Base-by-base conservation (phyloP, 2,329 filamentous ascomycete species). In the Verticillium nonalfalfae region DNA sequence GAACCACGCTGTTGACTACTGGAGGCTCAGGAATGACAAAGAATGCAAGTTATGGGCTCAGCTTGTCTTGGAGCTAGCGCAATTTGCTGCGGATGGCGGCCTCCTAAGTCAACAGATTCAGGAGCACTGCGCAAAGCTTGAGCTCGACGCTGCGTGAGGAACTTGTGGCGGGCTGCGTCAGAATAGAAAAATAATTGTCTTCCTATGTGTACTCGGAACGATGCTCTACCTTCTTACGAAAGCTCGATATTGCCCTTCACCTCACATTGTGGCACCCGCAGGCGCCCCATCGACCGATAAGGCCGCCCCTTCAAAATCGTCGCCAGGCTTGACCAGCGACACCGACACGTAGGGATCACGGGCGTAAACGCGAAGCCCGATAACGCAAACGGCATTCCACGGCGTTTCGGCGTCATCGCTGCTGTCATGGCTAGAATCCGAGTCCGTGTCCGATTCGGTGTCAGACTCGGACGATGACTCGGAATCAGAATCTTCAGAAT, bases 51-150 rank as follows among this genome's bases (percentile, higher is more conserved):
- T 73, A 39, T 93, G 90, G 89, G 84, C 85, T 1, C 78, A 82
- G 7, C 82, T 83, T 67, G 86, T 89, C 4, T 77, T 91, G 59
- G 80, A 79, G 13, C 68, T 92, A 58, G 86, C 88, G 1, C 80
- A 82, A 56, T 82, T 82, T 66, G 77, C 83, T 54, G 75, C 78
- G 4, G 88, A 90, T 64, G 79, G 72, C 0, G 82, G 81, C 1
- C 68, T 71, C 4, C 67, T 86, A 63, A 76, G 79, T 60, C 68
- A 66, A 56, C 65, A 74, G 10, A 69, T 87, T 54, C 77, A 79
- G 31, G 73, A 33, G 13, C 26, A 34, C 31, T 56, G 18, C n/a
- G 14, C 33, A 18, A 56, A 56, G 26, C 54, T 56, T 9, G 18
- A 21, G 10, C 21, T 52, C 9, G 45, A 52, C 26, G 45, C 45